Percentiles rank a stretch among this genome's conserved stretches.
phyloP scores from a whole-genome alignment of 805 yeast species.

The Cyberlindnera veronae region DNA sequence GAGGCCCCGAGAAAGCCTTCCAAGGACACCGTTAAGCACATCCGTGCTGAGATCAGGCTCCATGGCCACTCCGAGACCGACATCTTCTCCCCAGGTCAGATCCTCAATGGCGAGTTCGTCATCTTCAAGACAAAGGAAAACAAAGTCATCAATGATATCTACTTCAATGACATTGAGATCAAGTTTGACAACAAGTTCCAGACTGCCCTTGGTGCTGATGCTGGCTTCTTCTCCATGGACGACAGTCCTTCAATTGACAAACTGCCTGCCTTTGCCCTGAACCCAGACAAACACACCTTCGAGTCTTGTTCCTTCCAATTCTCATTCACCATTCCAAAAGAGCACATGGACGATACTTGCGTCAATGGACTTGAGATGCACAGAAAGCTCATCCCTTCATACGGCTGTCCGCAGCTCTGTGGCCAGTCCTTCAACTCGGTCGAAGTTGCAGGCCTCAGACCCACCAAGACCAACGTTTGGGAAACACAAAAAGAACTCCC shows the following conservation, averaged over 20 bases:
- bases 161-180: slow-evolving; percentile 23
- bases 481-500: slow-evolving; percentile 4
- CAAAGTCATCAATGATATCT: slow-evolving; percentile 13
- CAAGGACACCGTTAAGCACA: slow-evolving; percentile 13
- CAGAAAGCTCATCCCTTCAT: slow-evolving; percentile 14
- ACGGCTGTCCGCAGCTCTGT: slow-evolving; percentile 20
- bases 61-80: slow-evolving; percentile 1
- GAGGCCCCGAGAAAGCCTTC: slow-evolving; percentile 15
- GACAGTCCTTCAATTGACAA: slow-evolving; percentile 10
- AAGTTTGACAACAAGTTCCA: slow-evolving; percentile 16
- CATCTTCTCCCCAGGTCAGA: slow-evolving; percentile 19
- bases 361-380: slow-evolving; percentile 6
- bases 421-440: slow-evolving; percentile 15
- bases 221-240: slow-evolving; percentile 19
- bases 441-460: slow-evolving; percentile 18
- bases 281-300: slow-evolving; percentile 12
- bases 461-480: slow-evolving; percentile 3
- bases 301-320: slow-evolving; percentile 17
- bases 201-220: slow-evolving; percentile 8
- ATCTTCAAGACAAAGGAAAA: slow-evolving; percentile 9
- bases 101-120: slow-evolving; percentile 14
- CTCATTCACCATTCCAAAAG: slow-evolving; percentile 16
- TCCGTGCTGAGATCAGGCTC: slow-evolving; percentile 17
- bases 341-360: slow-evolving; percentile 19
- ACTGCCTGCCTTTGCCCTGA: slow-evolving; percentile 10